Conservation (phyloP, 2,329 filamentous ascomycete genomes). For the Colletotrichum neosansevieriae region DNA sequence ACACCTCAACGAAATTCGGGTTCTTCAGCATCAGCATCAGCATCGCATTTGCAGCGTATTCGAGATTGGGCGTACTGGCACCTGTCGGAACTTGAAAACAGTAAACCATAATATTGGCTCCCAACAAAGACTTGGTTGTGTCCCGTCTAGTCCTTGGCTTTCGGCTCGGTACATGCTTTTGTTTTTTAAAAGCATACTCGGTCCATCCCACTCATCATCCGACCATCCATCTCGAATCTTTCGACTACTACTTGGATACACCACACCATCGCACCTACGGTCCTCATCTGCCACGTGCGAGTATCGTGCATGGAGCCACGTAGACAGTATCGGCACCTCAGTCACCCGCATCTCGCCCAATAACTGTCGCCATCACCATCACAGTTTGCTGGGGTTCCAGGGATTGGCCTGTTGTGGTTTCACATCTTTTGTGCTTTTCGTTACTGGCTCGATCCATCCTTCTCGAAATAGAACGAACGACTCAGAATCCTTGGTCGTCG, state of each 20-base stretch:
- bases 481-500: neutral
- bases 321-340: conserved; percentile 6
- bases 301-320: conserved; percentile 8
- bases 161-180: neutral
- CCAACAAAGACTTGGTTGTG: conserved; percentile 35
- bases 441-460: neutral
- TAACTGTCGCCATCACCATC: conserved; percentile 4
- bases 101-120: too few relatives aligned
- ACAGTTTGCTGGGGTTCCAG: neutral
- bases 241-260: neutral
- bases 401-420: neutral
- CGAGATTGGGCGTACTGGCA: neutral
- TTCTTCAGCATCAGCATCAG: neutral
- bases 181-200: too few relatives aligned
- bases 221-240: conserved; percentile 14
- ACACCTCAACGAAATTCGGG: conserved; percentile 1
- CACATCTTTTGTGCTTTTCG: too few relatives aligned
- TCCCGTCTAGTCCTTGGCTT: conserved; percentile 28
- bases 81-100: too few relatives aligned
- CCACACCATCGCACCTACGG: neutral
- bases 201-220: neutral
- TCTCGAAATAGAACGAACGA: neutral
- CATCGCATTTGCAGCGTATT: conserved; percentile 9
- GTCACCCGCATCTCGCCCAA: conserved; percentile 15
- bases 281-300: conserved; percentile 18